These are phyloP conservation scores for Ceratobasidium sp. DNA, from an alignment of 1,284 basidiomycete genomes.

Conservation along the genomic window DNA sequence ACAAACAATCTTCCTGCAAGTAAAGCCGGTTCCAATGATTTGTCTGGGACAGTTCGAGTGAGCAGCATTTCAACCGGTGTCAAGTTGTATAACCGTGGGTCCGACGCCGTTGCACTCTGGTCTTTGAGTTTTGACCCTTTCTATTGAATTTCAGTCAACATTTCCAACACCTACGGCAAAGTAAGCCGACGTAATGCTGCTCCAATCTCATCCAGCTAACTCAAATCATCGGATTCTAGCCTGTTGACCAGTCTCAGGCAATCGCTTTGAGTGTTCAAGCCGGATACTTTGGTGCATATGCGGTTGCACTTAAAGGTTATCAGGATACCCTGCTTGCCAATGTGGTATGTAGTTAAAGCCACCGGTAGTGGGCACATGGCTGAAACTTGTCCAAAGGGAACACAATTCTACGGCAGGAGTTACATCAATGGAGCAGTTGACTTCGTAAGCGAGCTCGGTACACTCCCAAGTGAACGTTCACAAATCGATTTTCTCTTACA, in stretches of 20 bases:
- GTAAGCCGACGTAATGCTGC: not conserved
- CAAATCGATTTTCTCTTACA: not conserved
- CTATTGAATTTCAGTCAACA: conserved; percentile 46
- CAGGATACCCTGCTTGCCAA: conserved; percentile 44
- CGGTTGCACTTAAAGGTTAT: conserved; percentile 43
- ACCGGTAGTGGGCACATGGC: not conserved
- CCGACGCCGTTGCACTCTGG: not conserved
- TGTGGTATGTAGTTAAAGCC: conserved; percentile 22
- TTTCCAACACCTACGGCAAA: conserved; percentile 51
- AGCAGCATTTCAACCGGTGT: conserved; percentile 47
- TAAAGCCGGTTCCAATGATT: conserved; percentile 50
- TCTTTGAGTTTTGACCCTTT: not conserved
- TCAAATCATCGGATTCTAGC: conserved; percentile 3
- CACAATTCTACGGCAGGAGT: conserved; percentile 50
- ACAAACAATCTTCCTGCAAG: conserved; percentile 47
- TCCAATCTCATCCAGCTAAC: not conserved
- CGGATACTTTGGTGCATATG: conserved; percentile 44
- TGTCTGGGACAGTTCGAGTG: conserved; percentile 50
- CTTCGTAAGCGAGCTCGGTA: conserved; percentile 43
- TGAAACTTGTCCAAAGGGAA: conserved; percentile 42
- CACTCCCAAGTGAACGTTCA: not conserved
- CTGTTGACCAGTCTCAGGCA: conserved; percentile 50
- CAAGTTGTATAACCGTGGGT: conserved; percentile 45
- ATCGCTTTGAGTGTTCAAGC: conserved; percentile 51
- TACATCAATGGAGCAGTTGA: conserved; percentile 51